Evolutionary conservation across 2,329 filamentous ascomycete genomes (phyloP).

Genomic region (Colletotrichum camelliae): DNA sequence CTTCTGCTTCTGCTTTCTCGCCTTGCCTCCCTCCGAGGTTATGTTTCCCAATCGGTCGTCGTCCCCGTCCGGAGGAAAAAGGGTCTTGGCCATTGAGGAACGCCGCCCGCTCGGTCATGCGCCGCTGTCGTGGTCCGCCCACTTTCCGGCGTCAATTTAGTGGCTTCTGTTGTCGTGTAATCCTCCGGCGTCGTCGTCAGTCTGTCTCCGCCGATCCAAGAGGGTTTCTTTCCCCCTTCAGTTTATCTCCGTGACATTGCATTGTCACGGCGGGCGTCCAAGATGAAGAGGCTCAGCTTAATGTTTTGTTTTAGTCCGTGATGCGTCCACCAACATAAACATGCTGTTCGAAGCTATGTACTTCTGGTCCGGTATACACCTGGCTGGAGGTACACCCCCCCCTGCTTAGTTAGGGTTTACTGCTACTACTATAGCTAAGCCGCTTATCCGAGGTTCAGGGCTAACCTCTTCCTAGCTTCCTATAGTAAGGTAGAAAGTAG

Average conservation of each 20-base stretch:
- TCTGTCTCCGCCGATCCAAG: neutral
- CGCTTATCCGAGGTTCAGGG: too few relatives aligned
- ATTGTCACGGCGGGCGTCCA: neutral
- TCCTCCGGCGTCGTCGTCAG: neutral
- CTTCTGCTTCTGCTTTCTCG: neutral
- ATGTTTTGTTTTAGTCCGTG: neutral
- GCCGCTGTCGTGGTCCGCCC: slow-evolving; percentile 1
- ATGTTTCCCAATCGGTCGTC: neutral
- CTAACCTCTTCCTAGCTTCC: too few relatives aligned
- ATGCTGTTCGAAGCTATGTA: neutral
- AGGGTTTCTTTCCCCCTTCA: neutral
- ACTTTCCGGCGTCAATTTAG: slow-evolving; percentile 3
- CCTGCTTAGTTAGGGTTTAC: too few relatives aligned
- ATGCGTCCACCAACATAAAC: neutral
- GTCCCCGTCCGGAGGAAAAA: neutral
- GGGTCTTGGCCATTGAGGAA: neutral
- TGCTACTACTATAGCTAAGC: too few relatives aligned
- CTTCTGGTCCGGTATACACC: too few relatives aligned
- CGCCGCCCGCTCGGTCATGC: slow-evolving; percentile 4
- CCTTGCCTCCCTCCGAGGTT: neutral
- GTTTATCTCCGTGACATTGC: neutral
- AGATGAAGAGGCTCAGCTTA: neutral
- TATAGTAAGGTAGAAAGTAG: too few relatives aligned
- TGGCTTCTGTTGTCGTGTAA: neutral
- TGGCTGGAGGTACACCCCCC: too few relatives aligned